Conservation (phyloP, 371 early-diverging fungal genomes). For the Vairimorpha ceranae region DNA sequence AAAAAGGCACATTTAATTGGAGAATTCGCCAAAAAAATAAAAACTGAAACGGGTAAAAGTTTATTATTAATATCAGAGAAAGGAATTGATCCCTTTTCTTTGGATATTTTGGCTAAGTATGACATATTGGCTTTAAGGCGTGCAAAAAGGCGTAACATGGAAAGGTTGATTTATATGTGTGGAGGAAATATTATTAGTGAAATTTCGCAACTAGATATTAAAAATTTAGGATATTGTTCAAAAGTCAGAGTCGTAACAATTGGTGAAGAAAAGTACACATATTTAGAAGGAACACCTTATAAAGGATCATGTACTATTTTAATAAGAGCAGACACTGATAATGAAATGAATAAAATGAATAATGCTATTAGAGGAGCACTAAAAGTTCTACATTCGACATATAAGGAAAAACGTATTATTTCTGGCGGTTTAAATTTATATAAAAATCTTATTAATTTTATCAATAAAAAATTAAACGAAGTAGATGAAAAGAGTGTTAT, state of each 20-base stretch:
- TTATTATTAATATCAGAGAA: conserved; percentile 97
- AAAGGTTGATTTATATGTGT: conserved; percentile 89
- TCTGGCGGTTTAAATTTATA: conserved; percentile 93
- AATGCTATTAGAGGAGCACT: conserved; percentile 94
- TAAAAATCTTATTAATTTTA: conserved; percentile 64
- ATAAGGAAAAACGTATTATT: conserved; percentile 80
- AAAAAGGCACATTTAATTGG: conserved; percentile 82
- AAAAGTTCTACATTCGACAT: conserved; percentile 86
- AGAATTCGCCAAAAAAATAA: conserved; percentile 68
- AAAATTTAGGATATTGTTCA: conserved; percentile 83
- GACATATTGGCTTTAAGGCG: conserved; percentile 91
- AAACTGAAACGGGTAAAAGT: conserved; percentile 75
- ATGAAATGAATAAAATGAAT: conserved; percentile 85
- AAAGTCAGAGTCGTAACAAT: conserved; percentile 85
- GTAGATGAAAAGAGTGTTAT: conserved; percentile 27
- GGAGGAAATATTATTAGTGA: conserved; percentile 93
- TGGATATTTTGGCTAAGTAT: conserved; percentile 90
- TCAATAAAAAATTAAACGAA: conserved; percentile 22
- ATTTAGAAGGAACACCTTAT: conserved; percentile 81
- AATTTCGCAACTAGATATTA: conserved; percentile 79
- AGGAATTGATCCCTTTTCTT: conserved; percentile 94
- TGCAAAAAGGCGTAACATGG: conserved; percentile 98
- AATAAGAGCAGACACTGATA: conserved; percentile 86
- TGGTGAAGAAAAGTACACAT: conserved; percentile 98
- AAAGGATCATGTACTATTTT: conserved; percentile 79